Evolutionary conservation across 768 basidiomycete genomes (phyloP).

Genomic region (Leccinum truebloodii): DNA sequence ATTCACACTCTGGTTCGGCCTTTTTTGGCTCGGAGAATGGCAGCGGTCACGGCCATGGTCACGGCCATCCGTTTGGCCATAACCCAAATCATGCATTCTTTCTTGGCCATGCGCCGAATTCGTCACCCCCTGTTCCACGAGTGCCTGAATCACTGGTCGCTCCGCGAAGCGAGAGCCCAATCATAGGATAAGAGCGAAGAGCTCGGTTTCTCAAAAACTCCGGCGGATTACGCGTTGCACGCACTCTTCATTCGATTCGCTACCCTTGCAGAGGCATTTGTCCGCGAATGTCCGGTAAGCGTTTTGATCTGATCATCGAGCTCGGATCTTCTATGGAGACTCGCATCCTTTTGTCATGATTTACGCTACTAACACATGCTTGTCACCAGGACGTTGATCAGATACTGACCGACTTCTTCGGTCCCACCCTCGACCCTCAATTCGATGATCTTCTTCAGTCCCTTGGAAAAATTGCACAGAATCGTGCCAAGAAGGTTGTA

Average conservation of each 20-base stretch:
- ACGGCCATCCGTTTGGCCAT: constrained; percentile 43
- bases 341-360: not conserved
- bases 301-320: not conserved
- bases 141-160: constrained; percentile 64
- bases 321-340: not conserved
- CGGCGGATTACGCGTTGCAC: constrained; percentile 86
- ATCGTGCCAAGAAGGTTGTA: constrained; percentile 79
- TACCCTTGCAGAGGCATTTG: constrained; percentile 71
- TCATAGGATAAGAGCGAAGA: constrained; percentile 61
- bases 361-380: constrained; percentile 3
- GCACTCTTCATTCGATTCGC: constrained; percentile 89
- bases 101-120: constrained; percentile 39
- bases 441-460: constrained; percentile 85
- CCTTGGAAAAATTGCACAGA: constrained; percentile 83
- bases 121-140: constrained; percentile 79
- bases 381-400: constrained; percentile 58
- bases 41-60: constrained; percentile 46
- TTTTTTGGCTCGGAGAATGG: constrained; percentile 67
- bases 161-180: constrained; percentile 52
- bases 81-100: constrained; percentile 26
- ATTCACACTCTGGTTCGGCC: constrained; percentile 75
- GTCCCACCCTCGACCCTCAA: constrained; percentile 67
- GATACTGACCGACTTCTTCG: constrained; percentile 48
- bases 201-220: constrained; percentile 72
- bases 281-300: constrained; percentile 67